These are phyloP conservation scores for Cyclotella distinguenda DNA, from an alignment of 108 stramenopile genomes.

Conservation along the genomic window DNA sequence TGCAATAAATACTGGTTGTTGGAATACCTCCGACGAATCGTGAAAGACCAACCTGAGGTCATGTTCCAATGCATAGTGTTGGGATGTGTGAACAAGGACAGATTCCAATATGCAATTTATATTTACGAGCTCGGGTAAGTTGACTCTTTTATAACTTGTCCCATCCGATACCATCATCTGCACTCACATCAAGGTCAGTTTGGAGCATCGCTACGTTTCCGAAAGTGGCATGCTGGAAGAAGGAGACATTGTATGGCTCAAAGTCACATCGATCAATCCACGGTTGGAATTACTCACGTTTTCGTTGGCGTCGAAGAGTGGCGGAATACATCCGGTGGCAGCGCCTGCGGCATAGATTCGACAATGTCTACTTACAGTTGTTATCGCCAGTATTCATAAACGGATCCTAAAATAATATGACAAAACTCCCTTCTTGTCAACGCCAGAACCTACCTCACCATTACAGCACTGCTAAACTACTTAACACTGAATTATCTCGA, in stretches of 20 bases:
- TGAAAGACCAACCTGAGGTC: constrained; percentile 26
- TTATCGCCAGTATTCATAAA: no score
- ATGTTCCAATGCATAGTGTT: constrained; percentile 62
- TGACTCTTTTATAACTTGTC: not conserved
- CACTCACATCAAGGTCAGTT: not conserved
- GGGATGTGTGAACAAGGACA: constrained; percentile 62
- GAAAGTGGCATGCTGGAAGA: constrained; percentile 54
- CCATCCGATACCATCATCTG: not conserved
- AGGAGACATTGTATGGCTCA: constrained; percentile 54
- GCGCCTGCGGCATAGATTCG: no score
- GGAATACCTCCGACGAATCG: constrained; percentile 64
- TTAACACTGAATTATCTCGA: no score
- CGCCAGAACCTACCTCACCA: no score
- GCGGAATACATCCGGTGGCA: constrained; percentile 43
- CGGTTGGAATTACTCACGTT: constrained; percentile 58
- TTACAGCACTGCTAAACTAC: no score
- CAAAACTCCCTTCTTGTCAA: no score
- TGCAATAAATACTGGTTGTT: constrained; percentile 78
- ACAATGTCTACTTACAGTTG: no score
- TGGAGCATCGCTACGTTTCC: constrained; percentile 69
- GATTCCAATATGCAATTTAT: constrained; percentile 70
- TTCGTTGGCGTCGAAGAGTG: constrained; percentile 38
- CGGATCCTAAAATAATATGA: no score
- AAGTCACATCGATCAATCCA: constrained; percentile 58
- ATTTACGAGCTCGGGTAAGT: constrained; percentile 65